Conservation (phyloP, 1,139 yeast species). For the Zygoascus sp. region DNA sequence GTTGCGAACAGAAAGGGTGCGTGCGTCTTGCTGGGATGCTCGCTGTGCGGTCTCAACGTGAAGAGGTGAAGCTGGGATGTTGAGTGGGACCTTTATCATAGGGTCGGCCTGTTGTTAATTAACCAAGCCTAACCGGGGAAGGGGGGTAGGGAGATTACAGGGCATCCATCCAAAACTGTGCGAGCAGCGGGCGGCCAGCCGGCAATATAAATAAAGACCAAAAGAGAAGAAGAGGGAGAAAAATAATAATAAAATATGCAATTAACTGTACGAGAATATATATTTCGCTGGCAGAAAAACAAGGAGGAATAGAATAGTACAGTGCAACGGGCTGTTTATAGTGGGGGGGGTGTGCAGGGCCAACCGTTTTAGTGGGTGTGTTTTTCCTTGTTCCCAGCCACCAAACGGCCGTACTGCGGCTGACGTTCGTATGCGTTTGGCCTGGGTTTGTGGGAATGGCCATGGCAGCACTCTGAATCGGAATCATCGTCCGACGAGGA, state of each 20-base stretch:
- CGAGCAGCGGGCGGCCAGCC: too few species aligned
- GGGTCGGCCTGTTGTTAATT: too few species aligned
- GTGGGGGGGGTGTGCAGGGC: too few species aligned
- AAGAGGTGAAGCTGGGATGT: neutral
- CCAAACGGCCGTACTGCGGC: constrained; percentile 11
- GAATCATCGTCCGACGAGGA: constrained; percentile 23
- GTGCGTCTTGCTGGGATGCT: neutral
- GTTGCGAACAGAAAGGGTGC: neutral
- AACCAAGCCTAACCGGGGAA: too few species aligned
- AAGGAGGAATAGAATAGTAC: too few species aligned
- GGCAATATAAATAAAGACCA: too few species aligned
- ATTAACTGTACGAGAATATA: too few species aligned
- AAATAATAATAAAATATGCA: too few species aligned
- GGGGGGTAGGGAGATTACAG: neutral
- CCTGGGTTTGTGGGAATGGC: constrained; percentile 18
- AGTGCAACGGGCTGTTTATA: too few species aligned
- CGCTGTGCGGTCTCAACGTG: neutral
- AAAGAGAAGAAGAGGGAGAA: too few species aligned
- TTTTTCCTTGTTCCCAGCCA: neutral
- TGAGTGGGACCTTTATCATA: neutral
- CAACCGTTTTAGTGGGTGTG: too few species aligned
- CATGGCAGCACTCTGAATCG: constrained; percentile 14
- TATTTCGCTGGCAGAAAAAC: too few species aligned
- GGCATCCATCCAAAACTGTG: neutral
- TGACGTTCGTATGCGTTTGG: constrained; percentile 39